phyloP scores from a whole-genome alignment of 192 early-diverging fungal species.

The Mortierella claussenii region DNA sequence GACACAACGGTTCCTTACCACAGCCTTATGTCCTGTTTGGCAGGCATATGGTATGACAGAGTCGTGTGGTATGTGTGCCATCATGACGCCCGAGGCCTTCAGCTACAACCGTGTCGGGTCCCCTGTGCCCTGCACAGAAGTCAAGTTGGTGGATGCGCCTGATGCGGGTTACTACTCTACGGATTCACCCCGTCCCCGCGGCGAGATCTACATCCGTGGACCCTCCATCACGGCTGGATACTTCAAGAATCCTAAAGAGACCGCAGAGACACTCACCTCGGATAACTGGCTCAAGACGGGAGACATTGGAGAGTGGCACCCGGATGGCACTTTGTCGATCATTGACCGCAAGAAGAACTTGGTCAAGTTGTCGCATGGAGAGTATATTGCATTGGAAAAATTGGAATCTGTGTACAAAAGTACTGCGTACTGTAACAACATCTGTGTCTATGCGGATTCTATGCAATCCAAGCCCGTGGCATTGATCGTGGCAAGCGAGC shows the following conservation, averaged over 20 bases:
- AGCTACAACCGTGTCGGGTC: constrained; percentile 71
- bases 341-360: constrained; percentile 87
- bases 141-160: constrained; percentile 77
- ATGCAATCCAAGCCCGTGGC: constrained; percentile 58
- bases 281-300: constrained; percentile 90
- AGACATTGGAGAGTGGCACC: constrained; percentile 77
- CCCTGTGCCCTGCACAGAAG: constrained; percentile 68
- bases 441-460: constrained; percentile 62
- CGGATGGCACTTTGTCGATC: constrained; percentile 70
- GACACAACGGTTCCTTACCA: constrained; percentile 84
- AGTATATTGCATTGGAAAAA: constrained; percentile 93
- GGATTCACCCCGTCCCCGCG: constrained; percentile 81
- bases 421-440: constrained; percentile 43
- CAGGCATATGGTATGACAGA: constrained; percentile 90
- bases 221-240: constrained; percentile 77
- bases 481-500: constrained; percentile 59
- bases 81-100: constrained; percentile 68
- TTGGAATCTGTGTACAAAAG: constrained; percentile 71
- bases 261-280: constrained; percentile 73
- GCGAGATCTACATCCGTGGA: constrained; percentile 88
- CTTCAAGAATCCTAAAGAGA: constrained; percentile 82
- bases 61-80: constrained; percentile 74
- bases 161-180: constrained; percentile 68
- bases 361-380: constrained; percentile 78
- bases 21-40: constrained; percentile 77